A percentile compares a stretch with the other conserved stretches of the same genome.
Conservation (phyloP, 176 grass and related monocot species). For the Bonia amplexicaulis region DNA sequence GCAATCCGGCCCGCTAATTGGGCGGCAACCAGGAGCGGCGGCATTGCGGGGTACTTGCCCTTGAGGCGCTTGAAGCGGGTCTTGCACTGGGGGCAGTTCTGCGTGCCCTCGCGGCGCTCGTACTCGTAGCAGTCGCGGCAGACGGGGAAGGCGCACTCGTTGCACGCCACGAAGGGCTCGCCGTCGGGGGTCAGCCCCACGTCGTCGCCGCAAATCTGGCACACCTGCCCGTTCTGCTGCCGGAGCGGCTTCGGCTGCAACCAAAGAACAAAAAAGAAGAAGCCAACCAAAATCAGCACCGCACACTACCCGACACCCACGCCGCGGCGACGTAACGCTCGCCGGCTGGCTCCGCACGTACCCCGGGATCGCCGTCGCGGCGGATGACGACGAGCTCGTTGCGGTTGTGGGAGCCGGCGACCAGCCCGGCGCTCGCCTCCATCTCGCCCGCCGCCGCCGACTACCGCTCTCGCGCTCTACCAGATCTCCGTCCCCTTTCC, state of each 20-base stretch:
- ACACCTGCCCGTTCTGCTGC: conserved; percentile 51
- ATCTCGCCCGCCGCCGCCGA: conserved; percentile 30
- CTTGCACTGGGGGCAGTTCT: conserved; percentile 73
- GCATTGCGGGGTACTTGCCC: conserved; percentile 35
- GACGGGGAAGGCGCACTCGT: conserved; percentile 77
- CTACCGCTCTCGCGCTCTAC: background rate
- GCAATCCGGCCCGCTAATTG: background rate
- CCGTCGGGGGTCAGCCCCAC: conserved; percentile 37
- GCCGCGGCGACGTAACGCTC: background rate
- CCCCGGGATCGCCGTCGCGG: conserved; percentile 82
- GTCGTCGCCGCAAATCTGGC: conserved; percentile 80
- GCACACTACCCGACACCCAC: background rate
- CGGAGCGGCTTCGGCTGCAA: conserved; percentile 49
- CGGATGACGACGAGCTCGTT: conserved; percentile 96
- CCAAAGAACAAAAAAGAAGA: background rate
- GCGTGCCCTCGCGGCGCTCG: conserved; percentile 63
- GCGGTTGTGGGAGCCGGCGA: conserved; percentile 86
- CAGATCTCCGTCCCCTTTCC: conserved; percentile 20
- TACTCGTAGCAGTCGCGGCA: conserved; percentile 73
- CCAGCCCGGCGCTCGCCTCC: conserved; percentile 87
- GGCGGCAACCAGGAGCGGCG: background rate
- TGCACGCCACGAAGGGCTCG: conserved; percentile 58
- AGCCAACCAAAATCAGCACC: background rate
- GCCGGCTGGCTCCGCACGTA: conserved; percentile 28
- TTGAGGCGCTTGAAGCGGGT: conserved; percentile 66